Evolutionary conservation across 371 early-diverging fungal species (phyloP).

Genomic region (Mycotypha africana): DNA sequence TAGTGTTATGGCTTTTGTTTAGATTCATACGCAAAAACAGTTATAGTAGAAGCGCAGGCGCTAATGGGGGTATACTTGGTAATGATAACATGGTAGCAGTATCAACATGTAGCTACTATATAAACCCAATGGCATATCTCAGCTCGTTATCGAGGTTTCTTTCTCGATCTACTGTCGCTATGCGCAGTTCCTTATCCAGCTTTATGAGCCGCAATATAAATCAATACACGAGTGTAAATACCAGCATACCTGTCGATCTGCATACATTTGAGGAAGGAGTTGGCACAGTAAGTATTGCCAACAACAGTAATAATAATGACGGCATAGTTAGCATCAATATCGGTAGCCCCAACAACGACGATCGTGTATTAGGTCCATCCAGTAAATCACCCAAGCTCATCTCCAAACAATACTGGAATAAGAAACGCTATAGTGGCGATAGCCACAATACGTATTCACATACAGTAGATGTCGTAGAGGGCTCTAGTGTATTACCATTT

Average conservation of each 20-base stretch:
- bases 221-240: constrained; percentile 11
- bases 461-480: constrained; percentile 14
- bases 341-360: no score
- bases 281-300: not conserved
- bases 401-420: constrained; percentile 25
- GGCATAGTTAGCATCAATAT: constrained; percentile 2
- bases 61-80: constrained; percentile 35
- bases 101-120: no score
- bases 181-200: constrained; percentile 29
- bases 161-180: constrained; percentile 18
- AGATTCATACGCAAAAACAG: constrained; percentile 8
- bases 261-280: constrained; percentile 14
- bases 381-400: constrained; percentile 15
- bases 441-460: constrained; percentile 13
- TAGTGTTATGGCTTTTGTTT: constrained; percentile 8
- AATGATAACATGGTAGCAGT: not conserved
- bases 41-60: constrained; percentile 11
- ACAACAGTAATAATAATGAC: not conserved
- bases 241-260: constrained; percentile 10
- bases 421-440: constrained; percentile 32
- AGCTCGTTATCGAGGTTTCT: constrained; percentile 7
- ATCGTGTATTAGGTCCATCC: constrained; percentile 10
- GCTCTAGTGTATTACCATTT: constrained; percentile 18
- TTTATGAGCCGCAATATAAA: constrained; percentile 11
- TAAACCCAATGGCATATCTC: constrained; percentile 1